Conservation (phyloP, 768 basidiomycete genomes). For the Lactarius quietus region DNA sequence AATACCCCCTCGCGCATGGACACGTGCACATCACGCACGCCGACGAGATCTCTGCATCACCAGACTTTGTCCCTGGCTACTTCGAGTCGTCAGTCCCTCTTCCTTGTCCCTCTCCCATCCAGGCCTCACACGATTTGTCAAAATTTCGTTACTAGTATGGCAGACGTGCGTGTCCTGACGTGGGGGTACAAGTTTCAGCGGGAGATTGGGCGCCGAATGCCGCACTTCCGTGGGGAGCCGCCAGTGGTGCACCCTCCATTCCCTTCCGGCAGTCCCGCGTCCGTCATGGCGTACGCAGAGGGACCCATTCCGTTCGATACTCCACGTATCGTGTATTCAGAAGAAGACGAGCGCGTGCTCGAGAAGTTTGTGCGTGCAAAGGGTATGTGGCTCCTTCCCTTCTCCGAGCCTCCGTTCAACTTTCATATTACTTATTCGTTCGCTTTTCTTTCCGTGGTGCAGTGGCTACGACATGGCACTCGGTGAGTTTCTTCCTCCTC, state of each 20-base stretch:
- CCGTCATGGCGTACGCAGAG: slow-evolving; percentile 11
- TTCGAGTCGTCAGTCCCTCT: slow-evolving; percentile 25
- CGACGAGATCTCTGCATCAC: slow-evolving; percentile 24
- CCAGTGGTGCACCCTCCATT: slow-evolving; percentile 33
- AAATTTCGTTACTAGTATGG: slow-evolving; percentile 24
- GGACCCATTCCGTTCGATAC: slow-evolving; percentile 30
- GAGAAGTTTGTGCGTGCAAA: slow-evolving; percentile 30
- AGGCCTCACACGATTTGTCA: too few relatives aligned
- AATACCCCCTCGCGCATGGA: slow-evolving; percentile 28
- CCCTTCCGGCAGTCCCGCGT: slow-evolving; percentile 31
- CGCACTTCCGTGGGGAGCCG: slow-evolving; percentile 37
- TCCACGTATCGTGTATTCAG: slow-evolving; percentile 34
- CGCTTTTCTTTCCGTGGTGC: neutral
- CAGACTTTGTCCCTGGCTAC: slow-evolving; percentile 30
- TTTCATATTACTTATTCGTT: neutral
- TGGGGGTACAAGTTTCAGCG: slow-evolving; percentile 55
- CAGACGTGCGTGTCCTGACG: slow-evolving; percentile 40
- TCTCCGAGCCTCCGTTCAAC: neutral
- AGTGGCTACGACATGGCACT: slow-evolving; percentile 18
- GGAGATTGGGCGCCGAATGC: slow-evolving; percentile 55
- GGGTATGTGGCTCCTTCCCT: neutral
- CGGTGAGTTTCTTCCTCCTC: slow-evolving; percentile 35
- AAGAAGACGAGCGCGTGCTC: slow-evolving; percentile 37
- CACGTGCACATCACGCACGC: slow-evolving; percentile 28
- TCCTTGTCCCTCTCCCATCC: neutral